Base-by-base conservation (phyloP, 108 stramenopile genomes). In the Nannochloropsis gaditana region DNA sequence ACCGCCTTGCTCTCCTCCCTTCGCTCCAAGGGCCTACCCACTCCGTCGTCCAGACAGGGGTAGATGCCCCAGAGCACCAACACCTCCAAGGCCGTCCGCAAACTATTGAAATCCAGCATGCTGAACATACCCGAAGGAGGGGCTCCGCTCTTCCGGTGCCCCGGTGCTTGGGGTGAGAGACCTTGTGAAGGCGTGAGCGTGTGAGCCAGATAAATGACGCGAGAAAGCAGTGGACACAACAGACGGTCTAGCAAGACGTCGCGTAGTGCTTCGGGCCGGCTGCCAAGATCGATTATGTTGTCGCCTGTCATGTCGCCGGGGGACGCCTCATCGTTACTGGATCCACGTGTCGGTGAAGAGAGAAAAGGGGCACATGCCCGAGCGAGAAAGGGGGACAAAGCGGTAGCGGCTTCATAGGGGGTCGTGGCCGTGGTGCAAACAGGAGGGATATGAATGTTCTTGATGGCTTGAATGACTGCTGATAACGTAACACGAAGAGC, bases 31-130 rank as follows among this genome's bases (percentile, higher is more conserved):
- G 59, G 59, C 59, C n/a, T 1, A 73, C 59, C 59, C 2, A 3
- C 59, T 0, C 59, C 59, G 15, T 73, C 59, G n/a, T 73, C 59
- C 5, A 73, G n/a, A 73, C 59, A 73, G 59, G 59, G 59, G n/a
- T 73, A 73, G 3, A 73, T n/a, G 2, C 59, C 59, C 59, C 59
- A 73, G 5, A 73, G 59, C 59, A 73, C 59, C n/a, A 73, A 73
- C 59, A 73, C 59, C 59, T 73, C 59, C 59, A 73, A 73, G 19
- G 59, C 59, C 59, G 59, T 73, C 59, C 59, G 59, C 59, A 73
- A n/a, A 8, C 4, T n/a, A 73, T 73, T 73, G 59, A 73, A 73
- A 73, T 73, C 59, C 15, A 73, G 59, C 59, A 73, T 73, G 59
- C 59, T 73, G 59, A 73, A 73, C 59, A 73, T 73, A 15, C 59